Base-by-base conservation (phyloP, 306 rosid species). In the Ziziphus jujuba region DNA sequence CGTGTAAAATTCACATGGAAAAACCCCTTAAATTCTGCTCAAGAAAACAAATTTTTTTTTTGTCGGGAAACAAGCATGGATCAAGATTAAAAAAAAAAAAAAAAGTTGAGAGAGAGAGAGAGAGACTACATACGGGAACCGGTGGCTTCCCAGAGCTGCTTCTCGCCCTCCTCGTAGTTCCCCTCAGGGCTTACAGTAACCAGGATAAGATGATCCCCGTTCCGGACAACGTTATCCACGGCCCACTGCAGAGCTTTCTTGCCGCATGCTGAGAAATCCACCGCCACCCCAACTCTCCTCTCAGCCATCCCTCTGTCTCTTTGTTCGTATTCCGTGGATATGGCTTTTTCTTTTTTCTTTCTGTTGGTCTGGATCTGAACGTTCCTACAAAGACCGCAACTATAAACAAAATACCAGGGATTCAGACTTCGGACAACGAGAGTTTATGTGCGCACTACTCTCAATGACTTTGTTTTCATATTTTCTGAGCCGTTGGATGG, bases 261-360 rank as follows among this genome's bases (percentile, higher is more conserved):
- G 87, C 97, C 86, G 72, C 96, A 91, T 1, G 80, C 56, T 1
- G 99, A 93, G 92, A 90, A 93, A 82, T 93, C 99, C 47, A 93
- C 67, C 0, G 96, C 99, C 72, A 93, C 90, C 14, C 96, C 99
- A 2, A 90, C 50, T 85, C 88, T 87, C 54, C 91, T 80, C 4
- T 28, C 62, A 48, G 69, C 70, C 84, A 83, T 78, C 21, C 11
- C 14, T 72, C 47, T 71, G 59, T 84, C 77, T 78, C 63, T 66
- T 23, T 63, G 48, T 51, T 34, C 58, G 36, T 70, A 15, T 28
- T n/a, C 14, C 14, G 9, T 0, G 25, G 52, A 21, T 9, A 1
- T 72, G 22, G n/a, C n/a, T n/a, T n/a, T n/a, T n/a, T n/a, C n/a
- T n/a, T n/a, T n/a, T n/a, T n/a, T n/a, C n/a, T 24, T 53, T 35